Evolutionary conservation across 805 yeast species (phyloP), one percentile per base, ranked within the genome.

Genomic region (Wickerhamomyces bisporus): DNA sequence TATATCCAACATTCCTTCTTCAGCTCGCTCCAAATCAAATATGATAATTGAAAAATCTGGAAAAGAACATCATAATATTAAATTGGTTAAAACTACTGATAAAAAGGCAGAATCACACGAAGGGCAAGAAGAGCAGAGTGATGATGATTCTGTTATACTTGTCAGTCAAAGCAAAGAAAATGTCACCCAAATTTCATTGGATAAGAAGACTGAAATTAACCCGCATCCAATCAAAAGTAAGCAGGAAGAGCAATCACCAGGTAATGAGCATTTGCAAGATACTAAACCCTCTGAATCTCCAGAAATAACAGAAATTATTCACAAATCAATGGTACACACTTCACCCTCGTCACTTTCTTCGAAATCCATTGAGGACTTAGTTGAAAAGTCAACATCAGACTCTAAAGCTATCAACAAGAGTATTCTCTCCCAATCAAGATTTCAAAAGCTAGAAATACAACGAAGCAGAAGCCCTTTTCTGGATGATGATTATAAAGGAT

Each of bases 401-500:
- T 15, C 25, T 3, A 35, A 14, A 15, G 7, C 18, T 2, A 11
- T 12, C 2, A 24, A 41, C 34, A 49, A 36, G 32, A 45, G 47
- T 17, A 29, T 46, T 4, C 27, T 46, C 9, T 38, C 53, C 20
- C 51, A 45, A 12, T 26, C 50, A 4, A 42, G 52, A 30, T 45
- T 51, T 19, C 47, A 49, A 24, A 47, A 49, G 20, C 49, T 52
- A 11, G 42, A 38, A 14, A 15, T 32, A 13, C 39, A 40, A 31
- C 44, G 59, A 37, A 48, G 53, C 17, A 44, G 45, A 26, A 51
- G 57, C 20, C 59, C 59, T 8, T 54, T 54, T 35, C 29, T 54
- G 10, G 59, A 54, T 39, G 39, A 39, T 2, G 26, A 19, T 9
- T 48, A 48, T 24, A 37, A 39, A 29, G 56, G 55, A 2, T 18